Base-by-base conservation (phyloP, 441 rosid species). In the Mallotus japonicus region DNA sequence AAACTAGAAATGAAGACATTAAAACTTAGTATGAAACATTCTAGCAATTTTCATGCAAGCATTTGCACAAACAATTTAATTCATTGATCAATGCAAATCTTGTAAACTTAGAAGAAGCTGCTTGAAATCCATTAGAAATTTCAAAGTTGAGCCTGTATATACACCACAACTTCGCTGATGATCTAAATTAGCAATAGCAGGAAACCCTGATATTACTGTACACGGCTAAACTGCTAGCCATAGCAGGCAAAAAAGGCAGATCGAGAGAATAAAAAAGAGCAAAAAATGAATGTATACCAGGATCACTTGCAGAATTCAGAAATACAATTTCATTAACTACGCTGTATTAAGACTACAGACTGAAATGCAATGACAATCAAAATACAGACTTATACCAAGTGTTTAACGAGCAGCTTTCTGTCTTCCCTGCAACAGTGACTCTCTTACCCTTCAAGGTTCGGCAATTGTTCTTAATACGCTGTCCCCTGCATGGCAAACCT, bases 401-500 rank as follows among this genome's bases (percentile, higher is more conserved):
- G 76, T 15, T 81, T 73, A 84, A 75, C 88, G 87, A 44, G 85
- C 75, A 28, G 87, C 82, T 76, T 89, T 89, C 91, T 92, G n/a
- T 89, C 88, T 90, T 91, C 69, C 96, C 97, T 5, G 95, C 87
- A 76, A 92, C 76, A 2, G 92, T 71, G 44, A 93, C 86, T 40
- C 79, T 81, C 90, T 90, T 93, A 62, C 95, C 97, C 78, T 93
- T 91, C 85, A 89, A 83, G 47, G 95, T 91, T 32, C 93, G 83
- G 79, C 89, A 87, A 58, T 92, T 94, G 76, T 90, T 92, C 80
- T 88, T 90, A n/a, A 97, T 94, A 63, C 85, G 87, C 73, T 92
- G 97, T 15, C 99, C 97, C 74, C 99, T 87, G 73, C 97, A 92
- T 0, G 97, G 99, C 80, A 90, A 77, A 11, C 97, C 94, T 75